A percentile compares a stretch with the other conserved stretches of the same genome.
Conservation (phyloP, 2,329 filamentous ascomycete species). For the Claviceps fusiformis region DNA sequence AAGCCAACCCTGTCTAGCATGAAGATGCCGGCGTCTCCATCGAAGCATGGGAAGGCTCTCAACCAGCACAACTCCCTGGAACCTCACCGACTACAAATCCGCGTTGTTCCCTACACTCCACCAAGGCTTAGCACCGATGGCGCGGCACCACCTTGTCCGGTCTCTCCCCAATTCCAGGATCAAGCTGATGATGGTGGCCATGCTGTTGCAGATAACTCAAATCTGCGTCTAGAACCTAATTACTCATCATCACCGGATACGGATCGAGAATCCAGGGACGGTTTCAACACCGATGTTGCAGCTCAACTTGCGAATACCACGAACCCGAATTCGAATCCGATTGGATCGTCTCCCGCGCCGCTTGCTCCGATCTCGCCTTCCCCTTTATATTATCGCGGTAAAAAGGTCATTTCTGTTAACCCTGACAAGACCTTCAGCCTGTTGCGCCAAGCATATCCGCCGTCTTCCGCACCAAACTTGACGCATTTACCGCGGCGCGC, state of each 20-base stretch:
- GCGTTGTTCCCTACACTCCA: constrained; percentile 26
- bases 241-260: background rate
- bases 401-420: constrained; percentile 34
- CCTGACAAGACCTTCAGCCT: constrained; percentile 47
- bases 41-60: background rate
- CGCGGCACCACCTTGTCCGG: constrained; percentile 13
- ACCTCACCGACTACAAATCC: constrained; percentile 19
- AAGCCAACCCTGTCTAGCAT: constrained; percentile 3
- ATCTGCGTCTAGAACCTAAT: background rate
- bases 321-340: background rate
- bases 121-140: constrained; percentile 21
- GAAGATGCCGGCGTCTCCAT: background rate
- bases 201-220: constrained; percentile 1
- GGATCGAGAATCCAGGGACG: background rate
- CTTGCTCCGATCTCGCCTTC: constrained; percentile 12
- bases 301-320: background rate
- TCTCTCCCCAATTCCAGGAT: constrained; percentile 7
- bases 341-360: background rate
- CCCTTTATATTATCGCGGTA: constrained; percentile 15
- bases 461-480: constrained; percentile 18
- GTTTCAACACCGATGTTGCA: background rate
- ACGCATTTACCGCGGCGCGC: constrained; percentile 28
- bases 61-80: background rate
- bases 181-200: background rate
- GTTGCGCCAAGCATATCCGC: constrained; percentile 20